Evolutionary conservation across 208 protist genomes (phyloP), one percentile per base, ranked within the genome.

Genomic region (Wallacemonas sp.): DNA sequence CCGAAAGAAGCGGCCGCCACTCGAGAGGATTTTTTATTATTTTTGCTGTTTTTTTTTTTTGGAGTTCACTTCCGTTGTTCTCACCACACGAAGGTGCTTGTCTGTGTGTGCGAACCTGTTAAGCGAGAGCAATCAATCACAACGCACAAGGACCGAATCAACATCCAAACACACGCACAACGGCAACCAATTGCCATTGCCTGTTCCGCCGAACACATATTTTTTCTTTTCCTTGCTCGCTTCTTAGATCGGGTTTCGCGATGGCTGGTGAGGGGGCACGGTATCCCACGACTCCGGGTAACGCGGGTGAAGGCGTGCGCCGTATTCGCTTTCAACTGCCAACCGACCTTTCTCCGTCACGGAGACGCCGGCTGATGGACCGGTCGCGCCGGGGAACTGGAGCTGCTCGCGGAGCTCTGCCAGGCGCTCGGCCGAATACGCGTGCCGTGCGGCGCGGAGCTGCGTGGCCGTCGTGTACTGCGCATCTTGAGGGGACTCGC

Each of bases 261-360:
- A 95, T 2, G 90, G 90, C 67, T 91, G 85, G 41, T 95, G 87
- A 1, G 86, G 90, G 17, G 90, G 87, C 16, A 95, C 87, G 2
- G 90, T 90, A 19, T 93, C 87, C 90, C 90, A 95, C 61, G 79
- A 85, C 70, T 93, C 49, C 16, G 90, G 90, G 47, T 95, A 93
- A 16, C 86, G 83, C 23, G 89, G 89, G n/a, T 82, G 78, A 33
- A 95, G 75, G 1, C 89, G 69, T 19, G 56, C n/a, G 1, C 89
- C 89, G 32, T 95, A 95, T 70, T 87, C 82, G 5, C 89, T 74
- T 23, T 65, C 36, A 39, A 80, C 44, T 5, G 27, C 43, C 30
- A 38, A 2, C 19, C 63, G 46, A 33, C 43, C 33, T 24, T 38
- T 56, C 21, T 70, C 52, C 32, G 32, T 14, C 6, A 58, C 52